Base-by-base conservation (phyloP, 1,284 basidiomycete genomes). In the Naganishia sp. region DNA sequence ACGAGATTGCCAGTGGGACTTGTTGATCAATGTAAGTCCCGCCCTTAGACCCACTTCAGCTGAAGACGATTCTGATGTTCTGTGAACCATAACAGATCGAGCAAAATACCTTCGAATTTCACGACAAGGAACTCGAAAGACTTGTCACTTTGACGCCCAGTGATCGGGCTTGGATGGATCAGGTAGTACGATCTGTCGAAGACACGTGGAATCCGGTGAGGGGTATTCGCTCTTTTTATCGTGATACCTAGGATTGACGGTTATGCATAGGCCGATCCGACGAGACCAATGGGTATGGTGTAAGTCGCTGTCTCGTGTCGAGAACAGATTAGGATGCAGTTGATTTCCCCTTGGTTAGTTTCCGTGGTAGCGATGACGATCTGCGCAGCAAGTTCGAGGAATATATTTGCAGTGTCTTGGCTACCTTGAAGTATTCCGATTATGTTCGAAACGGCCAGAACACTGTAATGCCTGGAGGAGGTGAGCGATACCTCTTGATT, bases 91-190 rank as follows among this genome's bases (percentile, higher is more conserved):
- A 13, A 13, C 73, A 94, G 90, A 88, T 90, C 43, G 94, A 96
- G 74, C 88, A 87, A 3, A 90, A 88, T 11, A 82, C 84, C 0
- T 86, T 97, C 69, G 92, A 95, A 71, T 92, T 94, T 79, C 82
- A 87, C 33, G 88, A 98, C 76, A 86, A 88, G 0, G 86, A 84
- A 74, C 75, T 96, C 6, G 92, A 95, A 72, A 85, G 88, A 36
- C 81, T 89, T 31, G 86, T 90, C 33, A 86, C 85, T 6, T 82
- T 99, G 67, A 98, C 95, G 0, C 83, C 95, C 0, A 92, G 94
- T 0, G 96, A 99, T 79, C 84, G 95, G 66, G 96, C 93, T 77
- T 99, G 96, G 95, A 94, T 99, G 84, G 87, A 88, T 74, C 87
- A 88, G 71, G 82, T 87, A 42, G 85, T 93, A 55, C 85, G 84